Evolutionary conservation across 2,329 filamentous ascomycete species (phyloP), one percentile per base, ranked within the genome.

Genomic region (Trichoderma lentiforme): DNA sequence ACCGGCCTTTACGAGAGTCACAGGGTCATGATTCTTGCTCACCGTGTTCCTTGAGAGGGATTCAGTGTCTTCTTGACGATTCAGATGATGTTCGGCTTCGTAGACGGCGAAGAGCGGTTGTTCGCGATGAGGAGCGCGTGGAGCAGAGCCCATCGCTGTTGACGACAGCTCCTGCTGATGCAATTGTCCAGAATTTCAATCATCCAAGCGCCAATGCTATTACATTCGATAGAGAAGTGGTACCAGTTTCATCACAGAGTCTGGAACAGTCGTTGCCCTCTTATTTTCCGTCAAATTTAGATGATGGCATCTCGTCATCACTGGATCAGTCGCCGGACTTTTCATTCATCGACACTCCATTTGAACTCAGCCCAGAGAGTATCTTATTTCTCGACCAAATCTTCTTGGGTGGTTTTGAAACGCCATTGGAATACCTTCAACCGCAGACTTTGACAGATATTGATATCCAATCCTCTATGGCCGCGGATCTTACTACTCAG

Each of bases 321-420:
- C 6, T 68, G 36, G 56, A 60, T 56, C 34, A 47, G 36, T 47
- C 65, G n/a, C 53, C 53, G 26, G 53, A 68, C 18, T 68, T 68
- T 14, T 60, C 65, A 26, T 60, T 47, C 36, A 36, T 68, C n/a
- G 14, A 47, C 14, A 60, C 65, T 12, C 56, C 65, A 4, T 68
- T 68, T 9, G 65, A 60, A 26, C 65, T 68, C 65, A 68, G 65
- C 7, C 53, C 65, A 7, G 65, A 60, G 5, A 68, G 53, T 53
- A 68, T 60, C 2, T 60, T 68, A 32, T 68, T 68, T n/a, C 18
- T 68, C 4, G 65, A 68, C 24, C 65, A 68, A 47, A 34, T 68
- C 3, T 68, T 68, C n/a, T n/a, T 68, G 53, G 34, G 65, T n/a
- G 14, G 26, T 2, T 32, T 24, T 30, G 34, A 47, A 47, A 14